Percentiles rank a stretch among this genome's conserved stretches.
Conservation (phyloP, 169 alveolate species). For the Eimeria zaria region DNA sequence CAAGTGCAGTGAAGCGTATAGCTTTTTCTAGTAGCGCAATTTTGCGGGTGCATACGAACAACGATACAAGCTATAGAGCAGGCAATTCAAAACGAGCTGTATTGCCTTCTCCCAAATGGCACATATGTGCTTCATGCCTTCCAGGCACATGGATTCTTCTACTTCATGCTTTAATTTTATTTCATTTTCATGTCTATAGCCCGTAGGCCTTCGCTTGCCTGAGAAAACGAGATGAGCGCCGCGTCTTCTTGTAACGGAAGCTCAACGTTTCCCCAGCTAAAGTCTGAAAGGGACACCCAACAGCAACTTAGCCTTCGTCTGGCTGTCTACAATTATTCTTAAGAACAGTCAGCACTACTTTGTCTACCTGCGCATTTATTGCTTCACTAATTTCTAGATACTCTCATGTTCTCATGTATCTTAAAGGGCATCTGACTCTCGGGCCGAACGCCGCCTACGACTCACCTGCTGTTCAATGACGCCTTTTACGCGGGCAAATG, state of each 20-base stretch:
- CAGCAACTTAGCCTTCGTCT: neutral
- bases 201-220: slow-evolving; percentile 62
- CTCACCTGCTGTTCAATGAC: slow-evolving; percentile 92
- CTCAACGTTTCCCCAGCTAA: slow-evolving; percentile 93
- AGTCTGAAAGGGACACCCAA: slow-evolving; percentile 84
- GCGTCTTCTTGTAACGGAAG: slow-evolving; percentile 91
- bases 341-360: neutral
- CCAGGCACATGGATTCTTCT: neutral
- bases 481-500: slow-evolving; percentile 94
- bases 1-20: neutral
- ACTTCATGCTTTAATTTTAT: neutral
- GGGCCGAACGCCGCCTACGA: neutral
- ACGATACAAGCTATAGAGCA: neutral
- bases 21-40: neutral
- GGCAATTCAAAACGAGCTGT: neutral
- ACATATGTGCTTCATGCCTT: neutral
- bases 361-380: neutral
- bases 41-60: neutral
- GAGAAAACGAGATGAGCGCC: slow-evolving; percentile 92
- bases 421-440: neutral
- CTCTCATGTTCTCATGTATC: neutral
- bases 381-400: neutral
- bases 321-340: neutral
- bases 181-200: neutral
- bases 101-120: neutral